Evolutionary conservation across 495 filamentous ascomycete genomes (phyloP), one percentile per base, ranked within the genome.

Genomic region (Aspergillus mulundensis): DNA sequence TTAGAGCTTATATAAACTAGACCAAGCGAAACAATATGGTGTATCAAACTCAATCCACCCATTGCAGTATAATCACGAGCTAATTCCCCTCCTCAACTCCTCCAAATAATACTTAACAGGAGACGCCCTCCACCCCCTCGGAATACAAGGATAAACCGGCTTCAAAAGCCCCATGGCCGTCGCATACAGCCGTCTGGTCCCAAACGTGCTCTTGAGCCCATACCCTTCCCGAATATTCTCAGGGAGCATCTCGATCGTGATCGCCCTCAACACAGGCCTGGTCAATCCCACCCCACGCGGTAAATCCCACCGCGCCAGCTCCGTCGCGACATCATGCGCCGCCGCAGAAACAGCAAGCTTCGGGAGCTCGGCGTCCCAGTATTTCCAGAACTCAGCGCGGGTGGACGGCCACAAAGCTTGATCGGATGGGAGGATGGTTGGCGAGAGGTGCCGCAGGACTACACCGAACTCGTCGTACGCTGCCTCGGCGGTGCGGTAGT

Each of bases 241-340:
- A 30, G 73, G 73, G 3, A 76, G 63, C 72, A 76, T 72, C 54
- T 76, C 73, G n/a, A 73, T 63, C 12, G 69, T 75, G 0, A 66
- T 53, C 7, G 61, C 65, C 5, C 64, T 62, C 53, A 75, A 34
- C 38, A 76, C 64, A 7, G 72, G 70, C 57, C 66, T 75, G 42
- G 70, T 45, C n/a, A 56, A 48, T 49, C 62, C 58, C 41, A 73
- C 65, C 69, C 73, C 71, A 15, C 66, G 54, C 0, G 73, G 71
- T 57, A 72, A 57, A 21, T 67, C 65, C 4, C 64, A 61, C 20
- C 65, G 50, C 2, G 61, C 43, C 11, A 76, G 58, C 5, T 69
- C 67, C 51, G 66, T 50, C 1, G 68, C 73, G 21, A 76, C 68
- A 14, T 58, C 59, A 15, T 67, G 69, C 21, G 72, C 70, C 23